These are phyloP conservation scores for Zostera marina DNA, from an alignment of 116 monocot genomes.

Conservation along the genomic window DNA sequence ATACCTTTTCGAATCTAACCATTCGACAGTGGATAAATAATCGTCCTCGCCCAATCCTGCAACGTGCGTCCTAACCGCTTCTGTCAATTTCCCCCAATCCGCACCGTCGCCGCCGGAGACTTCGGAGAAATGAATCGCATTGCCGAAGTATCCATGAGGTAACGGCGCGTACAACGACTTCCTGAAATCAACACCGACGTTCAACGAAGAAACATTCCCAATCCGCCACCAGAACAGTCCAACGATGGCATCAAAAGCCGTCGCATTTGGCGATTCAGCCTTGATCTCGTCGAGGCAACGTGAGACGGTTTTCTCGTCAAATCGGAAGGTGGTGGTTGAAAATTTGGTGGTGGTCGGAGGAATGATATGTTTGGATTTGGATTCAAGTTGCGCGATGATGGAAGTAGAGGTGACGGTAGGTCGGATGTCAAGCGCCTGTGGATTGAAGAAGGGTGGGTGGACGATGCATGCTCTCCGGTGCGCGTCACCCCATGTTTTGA, in stretches of 20 bases:
- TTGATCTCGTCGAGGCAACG: conserved; percentile 12
- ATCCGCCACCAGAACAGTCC: conserved; percentile 31
- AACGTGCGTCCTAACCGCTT: conserved; percentile 22
- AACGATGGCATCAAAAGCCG: conserved; percentile 40
- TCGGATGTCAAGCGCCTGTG: conserved; percentile 37
- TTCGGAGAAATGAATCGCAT: conserved; percentile 51
- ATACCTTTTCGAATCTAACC: conserved; percentile 27
- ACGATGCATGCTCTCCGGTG: conserved; percentile 52
- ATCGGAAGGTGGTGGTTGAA: conserved; percentile 23
- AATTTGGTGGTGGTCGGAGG: not conserved
- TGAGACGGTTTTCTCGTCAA: conserved; percentile 20
- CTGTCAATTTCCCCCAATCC: conserved; percentile 13
- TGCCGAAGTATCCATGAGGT: conserved; percentile 76
- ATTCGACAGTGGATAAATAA: conserved; percentile 55
- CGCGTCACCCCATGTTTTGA: conserved; percentile 50
- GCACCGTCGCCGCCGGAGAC: conserved; percentile 16
- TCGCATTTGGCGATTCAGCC: conserved; percentile 9
- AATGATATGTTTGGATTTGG: conserved; percentile 8
- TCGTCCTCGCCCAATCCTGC: conserved; percentile 55
- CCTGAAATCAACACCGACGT: conserved; percentile 45
- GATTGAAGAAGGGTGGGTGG: conserved; percentile 77
- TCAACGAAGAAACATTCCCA: conserved; percentile 1
- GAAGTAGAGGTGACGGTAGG: conserved; percentile 18
- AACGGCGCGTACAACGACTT: conserved; percentile 68
- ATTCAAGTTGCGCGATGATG: conserved; percentile 16